These are phyloP conservation scores for Pistacia atlantica DNA, from an alignment of 345 rosid genomes.

Conservation along the genomic window DNA sequence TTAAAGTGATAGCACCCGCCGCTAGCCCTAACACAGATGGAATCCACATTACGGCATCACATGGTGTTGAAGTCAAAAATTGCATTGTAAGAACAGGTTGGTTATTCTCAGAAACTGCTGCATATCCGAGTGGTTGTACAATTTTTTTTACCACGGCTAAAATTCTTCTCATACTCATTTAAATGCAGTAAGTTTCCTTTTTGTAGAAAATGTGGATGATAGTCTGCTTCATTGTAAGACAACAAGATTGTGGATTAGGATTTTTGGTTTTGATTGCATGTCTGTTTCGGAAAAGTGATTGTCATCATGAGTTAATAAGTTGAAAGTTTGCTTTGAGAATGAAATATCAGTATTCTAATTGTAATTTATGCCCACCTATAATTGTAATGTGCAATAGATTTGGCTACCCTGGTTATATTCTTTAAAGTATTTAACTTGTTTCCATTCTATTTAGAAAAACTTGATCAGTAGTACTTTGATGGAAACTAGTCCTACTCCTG, in stretches of 20 bases:
- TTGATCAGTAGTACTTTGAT: background rate
- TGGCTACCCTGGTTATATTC: background rate
- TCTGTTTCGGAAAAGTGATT: background rate
- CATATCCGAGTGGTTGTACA: background rate
- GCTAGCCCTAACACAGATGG: slow-evolving; percentile 93
- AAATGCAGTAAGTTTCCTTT: background rate
- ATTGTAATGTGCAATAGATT: background rate
- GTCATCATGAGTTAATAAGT: background rate
- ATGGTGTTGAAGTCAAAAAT: slow-evolving; percentile 56
- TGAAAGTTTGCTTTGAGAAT: background rate
- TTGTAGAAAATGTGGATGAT: background rate
- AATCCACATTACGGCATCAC: slow-evolving; percentile 77
- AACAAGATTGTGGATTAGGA: background rate
- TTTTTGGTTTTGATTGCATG: background rate
- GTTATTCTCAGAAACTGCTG: slow-evolving; percentile 13
- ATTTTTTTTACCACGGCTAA: slow-evolving; percentile 7
- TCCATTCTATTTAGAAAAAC: background rate
- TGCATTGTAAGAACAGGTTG: slow-evolving; percentile 69
- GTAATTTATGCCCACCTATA: background rate
- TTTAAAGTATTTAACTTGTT: background rate
- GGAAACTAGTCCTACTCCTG: background rate
- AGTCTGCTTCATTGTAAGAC: background rate
- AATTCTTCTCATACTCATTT: background rate
- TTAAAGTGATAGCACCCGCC: slow-evolving; percentile 67
- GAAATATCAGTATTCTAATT: background rate